These are phyloP conservation scores for Pythium biforme DNA, from an alignment of 352 stramenopile species.

Conservation along the genomic window DNA sequence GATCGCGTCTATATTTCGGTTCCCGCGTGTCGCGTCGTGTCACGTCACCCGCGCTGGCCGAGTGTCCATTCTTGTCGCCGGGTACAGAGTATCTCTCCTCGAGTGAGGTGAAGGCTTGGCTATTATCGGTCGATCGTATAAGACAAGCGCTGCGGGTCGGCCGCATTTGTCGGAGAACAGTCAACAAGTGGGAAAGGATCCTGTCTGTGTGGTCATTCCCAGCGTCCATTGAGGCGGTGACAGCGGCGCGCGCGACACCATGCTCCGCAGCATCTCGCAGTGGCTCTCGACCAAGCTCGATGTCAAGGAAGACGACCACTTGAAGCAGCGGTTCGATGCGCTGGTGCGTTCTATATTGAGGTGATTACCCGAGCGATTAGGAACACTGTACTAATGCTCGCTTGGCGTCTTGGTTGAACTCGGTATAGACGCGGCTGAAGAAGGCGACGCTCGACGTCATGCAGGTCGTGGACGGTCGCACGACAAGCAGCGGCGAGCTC, in stretches of 20 bases:
- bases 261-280: conserved; percentile 65
- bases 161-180: background rate
- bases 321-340: conserved; percentile 57
- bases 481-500: conserved; percentile 22
- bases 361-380: too few species aligned
- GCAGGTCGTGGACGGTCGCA: conserved; percentile 31
- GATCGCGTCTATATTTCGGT: background rate
- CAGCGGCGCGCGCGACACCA: conserved; percentile 21
- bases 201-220: background rate
- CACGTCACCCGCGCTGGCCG: background rate
- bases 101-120: background rate
- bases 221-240: background rate
- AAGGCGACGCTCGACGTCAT: conserved; percentile 61
- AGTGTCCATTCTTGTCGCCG: conserved; percentile 6
- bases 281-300: conserved; percentile 65
- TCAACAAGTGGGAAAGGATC: background rate
- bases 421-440: conserved; percentile 54
- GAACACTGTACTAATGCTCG: too few species aligned
- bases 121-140: conserved; percentile 21
- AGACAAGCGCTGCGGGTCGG: background rate
- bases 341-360: conserved; percentile 36
- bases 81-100: background rate
- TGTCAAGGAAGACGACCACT: conserved; percentile 47
- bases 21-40: conserved; percentile 8
- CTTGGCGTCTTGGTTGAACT: background rate